phyloP scores from a whole-genome alignment of 345 rosid species.

The Pelargonium nanum region DNA sequence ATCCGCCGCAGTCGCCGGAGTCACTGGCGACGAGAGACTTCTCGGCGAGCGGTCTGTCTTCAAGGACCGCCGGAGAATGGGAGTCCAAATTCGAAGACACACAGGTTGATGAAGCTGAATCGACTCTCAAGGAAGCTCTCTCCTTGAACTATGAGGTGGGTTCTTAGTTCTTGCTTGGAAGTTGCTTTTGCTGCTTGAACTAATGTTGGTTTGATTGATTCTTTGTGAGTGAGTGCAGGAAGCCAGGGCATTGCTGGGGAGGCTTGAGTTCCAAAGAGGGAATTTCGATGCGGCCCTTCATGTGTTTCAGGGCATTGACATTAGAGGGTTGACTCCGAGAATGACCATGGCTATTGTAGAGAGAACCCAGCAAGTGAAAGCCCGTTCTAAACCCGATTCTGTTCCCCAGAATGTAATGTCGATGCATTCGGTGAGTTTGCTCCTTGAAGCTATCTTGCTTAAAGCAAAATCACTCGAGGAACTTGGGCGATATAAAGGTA shows the following conservation, averaged over 20 bases:
- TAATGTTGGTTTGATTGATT: not conserved
- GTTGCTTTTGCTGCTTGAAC: not conserved
- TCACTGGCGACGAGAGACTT: constrained; percentile 91
- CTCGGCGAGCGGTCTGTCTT: constrained; percentile 78
- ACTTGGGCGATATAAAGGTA: constrained; percentile 61
- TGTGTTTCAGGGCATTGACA: constrained; percentile 85
- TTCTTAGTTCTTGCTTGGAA: constrained; percentile 5
- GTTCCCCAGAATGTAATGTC: constrained; percentile 52
- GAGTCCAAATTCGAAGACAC: constrained; percentile 64
- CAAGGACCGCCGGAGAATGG: constrained; percentile 66
- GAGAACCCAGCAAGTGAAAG: constrained; percentile 48
- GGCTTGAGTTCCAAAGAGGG: constrained; percentile 87
- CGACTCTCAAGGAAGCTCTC: constrained; percentile 90
- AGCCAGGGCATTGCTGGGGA: constrained; percentile 93
- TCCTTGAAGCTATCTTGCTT: constrained; percentile 81
- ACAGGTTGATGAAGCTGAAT: constrained; percentile 91
- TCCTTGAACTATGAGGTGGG: constrained; percentile 90
- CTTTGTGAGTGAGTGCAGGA: constrained; percentile 39
- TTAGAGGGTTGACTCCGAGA: constrained; percentile 51
- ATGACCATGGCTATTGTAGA: constrained; percentile 55
- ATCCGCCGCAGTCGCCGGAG: constrained; percentile 79
- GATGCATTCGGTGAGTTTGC: constrained; percentile 81
- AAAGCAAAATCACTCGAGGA: constrained; percentile 76
- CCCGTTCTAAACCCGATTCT: constrained; percentile 38
- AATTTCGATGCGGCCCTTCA: constrained; percentile 93